Conservation (phyloP, 1,139 yeast species). For the Arxiozyma bovina region DNA sequence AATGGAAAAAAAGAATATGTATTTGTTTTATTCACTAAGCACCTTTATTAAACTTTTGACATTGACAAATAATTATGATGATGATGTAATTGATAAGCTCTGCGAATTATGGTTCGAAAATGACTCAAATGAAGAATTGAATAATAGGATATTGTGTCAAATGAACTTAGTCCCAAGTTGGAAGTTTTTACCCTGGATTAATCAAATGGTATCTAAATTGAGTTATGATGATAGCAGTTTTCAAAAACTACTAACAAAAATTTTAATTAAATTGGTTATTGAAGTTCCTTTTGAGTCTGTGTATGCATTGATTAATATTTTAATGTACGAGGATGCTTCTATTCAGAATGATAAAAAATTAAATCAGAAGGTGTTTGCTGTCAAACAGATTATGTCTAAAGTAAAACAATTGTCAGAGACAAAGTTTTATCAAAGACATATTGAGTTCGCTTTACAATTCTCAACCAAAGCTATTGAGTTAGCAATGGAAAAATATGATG, state of each 20-base stretch:
- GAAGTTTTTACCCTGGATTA: conserved; percentile 70
- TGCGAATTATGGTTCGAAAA: conserved; percentile 81
- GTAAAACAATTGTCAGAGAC: conserved; percentile 22
- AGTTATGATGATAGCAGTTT: conserved; percentile 42
- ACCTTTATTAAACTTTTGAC: conserved; percentile 51
- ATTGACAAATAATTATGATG: conserved; percentile 39
- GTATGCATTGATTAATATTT: conserved; percentile 55
- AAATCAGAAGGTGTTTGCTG: conserved; percentile 44
- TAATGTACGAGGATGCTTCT: conserved; percentile 35
- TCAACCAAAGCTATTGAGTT: conserved; percentile 44
- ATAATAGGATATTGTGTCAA: conserved; percentile 31
- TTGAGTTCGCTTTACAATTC: conserved; percentile 40
- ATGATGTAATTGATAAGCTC: conserved; percentile 63
- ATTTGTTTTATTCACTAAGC: conserved; percentile 48
- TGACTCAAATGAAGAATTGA: conserved; percentile 38
- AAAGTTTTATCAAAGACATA: conserved; percentile 20
- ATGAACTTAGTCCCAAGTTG: conserved; percentile 43
- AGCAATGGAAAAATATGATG: conserved; percentile 41
- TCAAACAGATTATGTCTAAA: conserved; percentile 39
- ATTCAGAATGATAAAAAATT: conserved; percentile 34
- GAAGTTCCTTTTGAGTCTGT: conserved; percentile 74
- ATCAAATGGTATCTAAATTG: conserved; percentile 72
- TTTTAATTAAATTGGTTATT: conserved; percentile 44
- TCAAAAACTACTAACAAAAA: conserved; percentile 44
- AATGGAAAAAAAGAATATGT: conserved; percentile 34